Evolutionary conservation across 257 asterid species (phyloP), one percentile per base, ranked within the genome.

Genomic region (Parsonsia alboflavescens): DNA sequence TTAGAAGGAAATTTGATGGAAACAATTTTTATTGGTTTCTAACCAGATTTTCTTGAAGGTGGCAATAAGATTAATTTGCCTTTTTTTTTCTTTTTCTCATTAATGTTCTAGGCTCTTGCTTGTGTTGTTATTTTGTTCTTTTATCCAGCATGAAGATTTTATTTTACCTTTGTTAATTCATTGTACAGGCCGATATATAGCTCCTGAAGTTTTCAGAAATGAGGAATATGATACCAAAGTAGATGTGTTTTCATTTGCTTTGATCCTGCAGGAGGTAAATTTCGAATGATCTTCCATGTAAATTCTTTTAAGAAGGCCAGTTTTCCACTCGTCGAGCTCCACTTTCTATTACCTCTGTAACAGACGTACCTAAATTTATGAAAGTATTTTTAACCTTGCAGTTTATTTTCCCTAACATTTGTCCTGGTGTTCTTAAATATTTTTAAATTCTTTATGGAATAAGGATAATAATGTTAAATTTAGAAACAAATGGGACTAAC

Each of bases 171-270:
- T 76, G 15, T 73, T 75, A 63, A 56, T 81, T 66, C 73, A 50
- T 50, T 82, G 77, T 42, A 54, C 87, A 95, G 98, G 98, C 80
- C 96, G 97, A 65, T 95, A 95, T 80, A 80, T 89, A 81, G 98
- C 99, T 83, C 97, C 99, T 0, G 99, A 95, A 86, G 91, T 92
- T 72, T 89, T 82, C 87, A 90, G 77, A 80, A 84, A 90, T 68
- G 93, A 95, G 81, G 99, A 86, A 78, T 95, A 95, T 48, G 98
- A 90, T 79, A 92, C 98, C 15, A 92, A 92, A 88, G 99, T 92
- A 73, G 99, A 95, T 76, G 96, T 95, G 68, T 95, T 92, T 88
- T 92, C 99, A 69, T 95, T 92, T 85, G 96, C 93, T 61, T 80
- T 95, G 62, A 95, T 95, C 73, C 82, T 95, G 79, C 99, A 95